phyloP scores from a whole-genome alignment of 2,329 filamentous ascomycete species.

The Hymenoscyphus repandus region DNA sequence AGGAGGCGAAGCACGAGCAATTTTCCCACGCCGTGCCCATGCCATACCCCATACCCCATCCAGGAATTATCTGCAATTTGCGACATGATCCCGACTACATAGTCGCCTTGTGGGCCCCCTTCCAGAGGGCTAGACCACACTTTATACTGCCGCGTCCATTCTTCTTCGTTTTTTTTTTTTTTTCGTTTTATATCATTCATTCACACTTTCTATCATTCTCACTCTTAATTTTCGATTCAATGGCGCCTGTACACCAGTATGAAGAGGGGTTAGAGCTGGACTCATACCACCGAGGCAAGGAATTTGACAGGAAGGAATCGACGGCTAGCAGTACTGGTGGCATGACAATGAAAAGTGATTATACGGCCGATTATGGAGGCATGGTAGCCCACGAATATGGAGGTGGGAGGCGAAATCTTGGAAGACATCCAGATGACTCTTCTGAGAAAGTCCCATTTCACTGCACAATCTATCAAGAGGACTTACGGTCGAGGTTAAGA shows the following conservation, averaged over 20 bases:
- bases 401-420: not conserved
- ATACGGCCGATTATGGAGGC: conserved; percentile 8
- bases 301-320: conserved; percentile 1
- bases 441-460: conserved; percentile 15
- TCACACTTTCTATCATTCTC: not conserved
- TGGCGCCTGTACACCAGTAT: conserved; percentile 6
- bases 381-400: conserved; percentile 12
- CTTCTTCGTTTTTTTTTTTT: not conserved
- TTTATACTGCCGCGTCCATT: not conserved
- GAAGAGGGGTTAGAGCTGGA: conserved; percentile 13
- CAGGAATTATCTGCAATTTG: not conserved
- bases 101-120: not conserved
- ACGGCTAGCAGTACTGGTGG: conserved; percentile 4
- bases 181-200: not conserved
- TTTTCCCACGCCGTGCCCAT: too few species aligned
- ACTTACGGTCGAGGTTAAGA: conserved; percentile 34
- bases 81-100: not conserved
- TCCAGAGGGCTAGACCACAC: not conserved
- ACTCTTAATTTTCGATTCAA: not conserved
- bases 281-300: not conserved
- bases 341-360: conserved; percentile 4
- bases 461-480: conserved; percentile 21
- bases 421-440: conserved; percentile 13
- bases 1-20: too few species aligned
- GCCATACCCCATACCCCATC: too few species aligned